Conservation (phyloP, 2,329 filamentous ascomycete genomes). For the Alternaria brassicae region DNA sequence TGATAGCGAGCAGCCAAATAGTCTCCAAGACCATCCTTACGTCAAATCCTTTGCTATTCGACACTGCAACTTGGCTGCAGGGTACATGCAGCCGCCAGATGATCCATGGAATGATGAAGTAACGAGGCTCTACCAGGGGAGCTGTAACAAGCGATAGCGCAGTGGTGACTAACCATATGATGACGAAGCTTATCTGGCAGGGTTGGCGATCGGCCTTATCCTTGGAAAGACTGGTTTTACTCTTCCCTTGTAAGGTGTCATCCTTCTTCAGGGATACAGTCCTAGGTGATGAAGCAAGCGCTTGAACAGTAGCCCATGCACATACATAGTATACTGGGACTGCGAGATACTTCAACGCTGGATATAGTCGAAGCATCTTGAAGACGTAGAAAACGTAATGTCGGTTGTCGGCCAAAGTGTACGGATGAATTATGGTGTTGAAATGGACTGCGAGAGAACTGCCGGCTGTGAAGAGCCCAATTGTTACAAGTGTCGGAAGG, state of each 20-base stretch:
- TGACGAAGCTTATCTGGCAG: constrained; percentile 56
- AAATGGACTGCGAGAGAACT: constrained; percentile 67
- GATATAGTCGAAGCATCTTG: constrained; percentile 74
- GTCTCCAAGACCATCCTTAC: constrained; percentile 67
- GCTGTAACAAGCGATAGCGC: constrained; percentile 82
- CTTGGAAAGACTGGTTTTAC: constrained; percentile 10
- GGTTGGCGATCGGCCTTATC: constrained; percentile 12
- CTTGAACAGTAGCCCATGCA: constrained; percentile 71
- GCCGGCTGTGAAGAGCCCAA: constrained; percentile 41
- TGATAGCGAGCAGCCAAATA: constrained; percentile 71
- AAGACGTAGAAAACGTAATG: constrained; percentile 99
- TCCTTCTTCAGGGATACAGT: constrained; percentile 29
- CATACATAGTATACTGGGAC: constrained; percentile 74
- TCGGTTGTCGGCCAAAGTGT: constrained; percentile 93
- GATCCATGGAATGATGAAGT: constrained; percentile 95
- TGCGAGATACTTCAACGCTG: constrained; percentile 69
- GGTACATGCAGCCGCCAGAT: constrained; percentile 87
- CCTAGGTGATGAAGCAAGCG: constrained; percentile 56
- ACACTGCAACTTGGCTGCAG: constrained; percentile 36
- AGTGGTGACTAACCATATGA: constrained; percentile 73
- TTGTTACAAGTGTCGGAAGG: constrained; percentile 34
- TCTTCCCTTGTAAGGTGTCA: neutral
- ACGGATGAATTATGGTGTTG: constrained; percentile 95
- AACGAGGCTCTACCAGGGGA: constrained; percentile 91
- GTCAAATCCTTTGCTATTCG: constrained; percentile 39